These are phyloP conservation scores for Debaryomycetaceae sp. DNA, from an alignment of 1,139 yeast species.

Conservation along the genomic window DNA sequence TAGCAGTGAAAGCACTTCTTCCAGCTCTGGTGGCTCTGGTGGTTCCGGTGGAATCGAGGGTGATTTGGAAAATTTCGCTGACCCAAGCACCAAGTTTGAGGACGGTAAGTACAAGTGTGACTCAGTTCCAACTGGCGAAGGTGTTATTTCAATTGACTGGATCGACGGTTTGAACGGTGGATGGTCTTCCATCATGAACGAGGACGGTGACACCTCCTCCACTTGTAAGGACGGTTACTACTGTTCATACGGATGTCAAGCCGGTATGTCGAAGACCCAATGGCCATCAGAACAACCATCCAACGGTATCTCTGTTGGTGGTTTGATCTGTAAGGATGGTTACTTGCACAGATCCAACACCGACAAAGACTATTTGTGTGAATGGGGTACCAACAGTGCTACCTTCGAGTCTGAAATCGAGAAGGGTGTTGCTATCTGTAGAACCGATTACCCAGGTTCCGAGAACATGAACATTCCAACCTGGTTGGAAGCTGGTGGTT, in stretches of 20 bases:
- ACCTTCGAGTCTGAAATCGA: constrained; percentile 61
- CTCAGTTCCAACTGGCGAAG: constrained; percentile 84
- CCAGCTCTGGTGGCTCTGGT: constrained; percentile 19
- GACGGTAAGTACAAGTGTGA: constrained; percentile 81
- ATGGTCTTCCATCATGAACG: constrained; percentile 76
- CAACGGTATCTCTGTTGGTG: constrained; percentile 89
- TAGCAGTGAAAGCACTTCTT: constrained; percentile 8
- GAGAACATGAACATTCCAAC: constrained; percentile 98
- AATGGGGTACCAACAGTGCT: constrained; percentile 75
- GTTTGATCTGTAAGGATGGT: constrained; percentile 76
- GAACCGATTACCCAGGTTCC: constrained; percentile 98
- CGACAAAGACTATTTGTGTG: constrained; percentile 64
- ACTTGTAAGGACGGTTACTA: constrained; percentile 80
- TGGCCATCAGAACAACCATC: constrained; percentile 88
- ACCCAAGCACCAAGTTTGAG: constrained; percentile 58
- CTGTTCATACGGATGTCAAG: constrained; percentile 95
- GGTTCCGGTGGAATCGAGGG: constrained; percentile 46
- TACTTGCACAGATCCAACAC: constrained; percentile 75
- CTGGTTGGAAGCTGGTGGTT: constrained; percentile 63
- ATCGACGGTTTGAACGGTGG: constrained; percentile 69
- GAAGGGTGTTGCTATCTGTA: constrained; percentile 78
- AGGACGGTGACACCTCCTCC: constrained; percentile 62
- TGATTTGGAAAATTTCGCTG: constrained; percentile 51
- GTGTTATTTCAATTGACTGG: constrained; percentile 83
- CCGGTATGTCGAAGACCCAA: constrained; percentile 97